These are phyloP conservation scores for Taiozyma onychis DNA, from an alignment of 1,139 yeast genomes.

Conservation along the genomic window DNA sequence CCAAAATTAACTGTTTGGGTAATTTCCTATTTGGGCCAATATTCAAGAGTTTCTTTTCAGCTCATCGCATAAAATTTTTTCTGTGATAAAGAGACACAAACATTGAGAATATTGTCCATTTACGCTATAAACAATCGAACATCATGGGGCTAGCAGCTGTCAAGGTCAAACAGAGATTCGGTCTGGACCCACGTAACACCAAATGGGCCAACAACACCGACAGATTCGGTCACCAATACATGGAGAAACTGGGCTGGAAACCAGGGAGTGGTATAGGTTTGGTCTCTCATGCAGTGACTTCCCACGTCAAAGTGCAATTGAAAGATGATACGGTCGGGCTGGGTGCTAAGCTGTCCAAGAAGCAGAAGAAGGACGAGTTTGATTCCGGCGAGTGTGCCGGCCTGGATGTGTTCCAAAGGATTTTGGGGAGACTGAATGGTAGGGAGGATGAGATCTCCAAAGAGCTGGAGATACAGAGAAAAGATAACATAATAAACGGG, in stretches of 20 bases:
- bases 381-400: conserved; percentile 87
- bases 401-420: conserved; percentile 85
- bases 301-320: conserved; percentile 76
- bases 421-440: conserved; percentile 82
- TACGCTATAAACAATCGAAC: neutral
- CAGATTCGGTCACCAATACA: conserved; percentile 83
- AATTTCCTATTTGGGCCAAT: neutral
- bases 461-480: conserved; percentile 61
- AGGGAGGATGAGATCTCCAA: conserved; percentile 52
- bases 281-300: conserved; percentile 54
- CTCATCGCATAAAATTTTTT: conserved; percentile 2
- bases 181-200: conserved; percentile 90
- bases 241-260: conserved; percentile 82
- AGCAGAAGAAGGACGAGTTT: conserved; percentile 51
- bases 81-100: neutral
- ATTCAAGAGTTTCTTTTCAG: neutral
- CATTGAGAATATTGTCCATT: neutral
- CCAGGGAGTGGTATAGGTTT: conserved; percentile 88
- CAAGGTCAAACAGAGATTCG: conserved; percentile 78
- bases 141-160: conserved; percentile 75
- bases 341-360: conserved; percentile 70
- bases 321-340: conserved; percentile 82
- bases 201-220: conserved; percentile 86
- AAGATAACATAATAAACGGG: conserved; percentile 64
- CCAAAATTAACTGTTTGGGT: neutral